Evolutionary conservation across 1,284 basidiomycete species (phyloP).

Genomic region (Ustilago hordei): DNA sequence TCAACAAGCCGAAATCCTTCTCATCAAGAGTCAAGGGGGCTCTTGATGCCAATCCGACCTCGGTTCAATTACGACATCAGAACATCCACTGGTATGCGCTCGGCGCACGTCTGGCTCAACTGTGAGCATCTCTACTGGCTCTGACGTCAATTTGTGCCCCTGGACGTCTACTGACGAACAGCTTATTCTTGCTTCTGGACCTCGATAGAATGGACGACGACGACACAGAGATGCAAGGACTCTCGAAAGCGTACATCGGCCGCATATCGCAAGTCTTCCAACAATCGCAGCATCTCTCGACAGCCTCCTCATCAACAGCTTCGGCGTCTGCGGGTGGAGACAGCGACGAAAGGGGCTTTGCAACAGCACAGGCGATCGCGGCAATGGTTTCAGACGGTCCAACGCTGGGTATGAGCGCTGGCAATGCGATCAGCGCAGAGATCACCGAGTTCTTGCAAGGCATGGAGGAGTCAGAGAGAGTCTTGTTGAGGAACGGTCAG

Average conservation of each 20-base stretch:
- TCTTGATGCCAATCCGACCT: slow-evolving; percentile 60
- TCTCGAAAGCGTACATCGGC: slow-evolving; percentile 61
- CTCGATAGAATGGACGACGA: slow-evolving; percentile 55
- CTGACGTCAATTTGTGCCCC: too few relatives aligned
- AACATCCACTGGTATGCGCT: slow-evolving; percentile 66
- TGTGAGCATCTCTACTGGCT: slow-evolving; percentile 32
- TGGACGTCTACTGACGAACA: background rate
- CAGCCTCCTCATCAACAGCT: slow-evolving; percentile 14
- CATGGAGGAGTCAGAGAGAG: slow-evolving; percentile 58
- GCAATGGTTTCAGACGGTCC: slow-evolving; percentile 52
- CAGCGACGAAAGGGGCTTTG: slow-evolving; percentile 23
- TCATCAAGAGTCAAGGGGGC: slow-evolving; percentile 60
- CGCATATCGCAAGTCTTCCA: slow-evolving; percentile 60
- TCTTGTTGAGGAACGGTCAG: slow-evolving; percentile 44
- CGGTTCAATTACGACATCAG: slow-evolving; percentile 61
- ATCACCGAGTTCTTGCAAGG: slow-evolving; percentile 61
- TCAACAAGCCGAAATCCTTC: slow-evolving; percentile 63
- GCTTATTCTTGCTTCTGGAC: background rate
- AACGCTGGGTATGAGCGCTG: slow-evolving; percentile 46
- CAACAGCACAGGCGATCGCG: slow-evolving; percentile 43
- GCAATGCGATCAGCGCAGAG: slow-evolving; percentile 54
- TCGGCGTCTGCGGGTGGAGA: slow-evolving; percentile 11
- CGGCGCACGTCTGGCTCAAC: slow-evolving; percentile 57
- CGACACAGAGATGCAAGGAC: slow-evolving; percentile 49
- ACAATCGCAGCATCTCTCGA: slow-evolving; percentile 57